These are phyloP conservation scores for Pseudogymnoascus sp. DNA, from an alignment of 2,329 filamentous ascomycete species.

Conservation along the genomic window DNA sequence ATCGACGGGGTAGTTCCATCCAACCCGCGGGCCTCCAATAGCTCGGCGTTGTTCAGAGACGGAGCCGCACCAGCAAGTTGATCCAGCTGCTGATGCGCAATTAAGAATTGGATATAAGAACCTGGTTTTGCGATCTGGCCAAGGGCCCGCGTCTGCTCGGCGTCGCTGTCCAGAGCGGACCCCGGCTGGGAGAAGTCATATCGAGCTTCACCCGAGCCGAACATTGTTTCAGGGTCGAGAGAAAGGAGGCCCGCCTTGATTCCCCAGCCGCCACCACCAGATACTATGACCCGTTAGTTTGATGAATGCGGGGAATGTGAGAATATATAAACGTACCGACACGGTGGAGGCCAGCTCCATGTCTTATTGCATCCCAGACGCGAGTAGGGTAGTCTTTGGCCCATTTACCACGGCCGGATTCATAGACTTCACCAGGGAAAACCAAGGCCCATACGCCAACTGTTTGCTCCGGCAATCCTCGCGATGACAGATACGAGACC, in stretches of 20 bases:
- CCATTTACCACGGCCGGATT: neutral
- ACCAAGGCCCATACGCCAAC: conserved; percentile 68
- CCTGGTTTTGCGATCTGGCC: conserved; percentile 53
- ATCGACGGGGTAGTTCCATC: conserved; percentile 22
- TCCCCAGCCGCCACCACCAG: conserved; percentile 79
- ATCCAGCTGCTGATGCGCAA: conserved; percentile 28
- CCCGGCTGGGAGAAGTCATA: conserved; percentile 33
- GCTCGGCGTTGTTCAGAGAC: neutral
- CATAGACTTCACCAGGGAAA: conserved; percentile 36
- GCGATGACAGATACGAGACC: conserved; percentile 44
- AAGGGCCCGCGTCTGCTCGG: conserved; percentile 31
- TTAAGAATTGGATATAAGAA: conserved; percentile 59
- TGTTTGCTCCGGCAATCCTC: conserved; percentile 29
- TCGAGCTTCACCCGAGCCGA: conserved; percentile 42
- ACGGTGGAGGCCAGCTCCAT: conserved; percentile 18
- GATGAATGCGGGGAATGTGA: neutral
- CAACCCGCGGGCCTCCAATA: neutral
- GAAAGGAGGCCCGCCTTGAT: conserved; percentile 70
- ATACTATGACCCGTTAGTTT: conserved; percentile 42
- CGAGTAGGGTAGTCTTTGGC: neutral
- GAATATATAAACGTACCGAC: conserved; percentile 23
- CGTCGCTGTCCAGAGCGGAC: conserved; percentile 15
- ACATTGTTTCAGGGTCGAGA: conserved; percentile 59
- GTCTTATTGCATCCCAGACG: neutral
- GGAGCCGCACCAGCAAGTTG: conserved; percentile 17